Percentiles rank a stretch among this genome's conserved stretches.
Conservation (phyloP, 768 basidiomycete species). For the Pisolithus sp. region DNA sequence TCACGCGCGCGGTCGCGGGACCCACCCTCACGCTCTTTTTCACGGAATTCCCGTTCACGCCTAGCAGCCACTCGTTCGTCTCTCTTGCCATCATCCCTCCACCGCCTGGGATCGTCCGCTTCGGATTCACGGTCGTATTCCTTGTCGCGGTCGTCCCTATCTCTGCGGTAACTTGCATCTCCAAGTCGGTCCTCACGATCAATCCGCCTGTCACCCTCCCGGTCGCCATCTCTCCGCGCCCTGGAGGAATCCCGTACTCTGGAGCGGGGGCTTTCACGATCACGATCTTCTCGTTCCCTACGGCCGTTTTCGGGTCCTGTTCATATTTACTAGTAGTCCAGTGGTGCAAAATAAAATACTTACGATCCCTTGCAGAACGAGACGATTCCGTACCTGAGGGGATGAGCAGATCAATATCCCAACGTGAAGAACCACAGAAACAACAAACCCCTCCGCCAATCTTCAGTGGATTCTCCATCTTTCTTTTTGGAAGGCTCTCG, state of each 20-base stretch:
- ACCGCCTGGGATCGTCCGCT: slow-evolving; percentile 62
- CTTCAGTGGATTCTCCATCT: slow-evolving; percentile 67
- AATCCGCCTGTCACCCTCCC: slow-evolving; percentile 28
- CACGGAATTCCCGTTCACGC: slow-evolving; percentile 44
- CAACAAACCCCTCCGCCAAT: slow-evolving; percentile 76
- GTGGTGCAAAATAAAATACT: slow-evolving; percentile 14
- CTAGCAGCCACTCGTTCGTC: slow-evolving; percentile 67
- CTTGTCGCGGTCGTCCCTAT: slow-evolving; percentile 33
- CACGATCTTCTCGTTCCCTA: slow-evolving; percentile 52
- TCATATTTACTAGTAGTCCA: slow-evolving; percentile 7
- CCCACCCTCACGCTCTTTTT: slow-evolving; percentile 32
- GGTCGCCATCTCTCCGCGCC: slow-evolving; percentile 51
- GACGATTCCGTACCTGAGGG: slow-evolving; percentile 40
- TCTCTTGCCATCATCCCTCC: slow-evolving; percentile 78
- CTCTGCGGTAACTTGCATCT: slow-evolving; percentile 17
- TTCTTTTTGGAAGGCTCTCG: slow-evolving; percentile 62
- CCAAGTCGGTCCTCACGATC: slow-evolving; percentile 25
- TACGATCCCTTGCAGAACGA: slow-evolving; percentile 56
- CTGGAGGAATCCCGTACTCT: slow-evolving; percentile 58
- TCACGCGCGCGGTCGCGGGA: slow-evolving; percentile 40
- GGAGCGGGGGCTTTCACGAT: slow-evolving; percentile 61
- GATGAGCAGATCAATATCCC: neutral
- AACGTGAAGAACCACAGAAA: slow-evolving; percentile 1
- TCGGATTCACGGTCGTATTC: slow-evolving; percentile 41
- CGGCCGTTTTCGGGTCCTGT: slow-evolving; percentile 50